Percentiles rank a stretch among this genome's conserved stretches.
Evolutionary conservation across 2,329 filamentous ascomycete species (phyloP).

Genomic region (Xylariaceae sp.): DNA sequence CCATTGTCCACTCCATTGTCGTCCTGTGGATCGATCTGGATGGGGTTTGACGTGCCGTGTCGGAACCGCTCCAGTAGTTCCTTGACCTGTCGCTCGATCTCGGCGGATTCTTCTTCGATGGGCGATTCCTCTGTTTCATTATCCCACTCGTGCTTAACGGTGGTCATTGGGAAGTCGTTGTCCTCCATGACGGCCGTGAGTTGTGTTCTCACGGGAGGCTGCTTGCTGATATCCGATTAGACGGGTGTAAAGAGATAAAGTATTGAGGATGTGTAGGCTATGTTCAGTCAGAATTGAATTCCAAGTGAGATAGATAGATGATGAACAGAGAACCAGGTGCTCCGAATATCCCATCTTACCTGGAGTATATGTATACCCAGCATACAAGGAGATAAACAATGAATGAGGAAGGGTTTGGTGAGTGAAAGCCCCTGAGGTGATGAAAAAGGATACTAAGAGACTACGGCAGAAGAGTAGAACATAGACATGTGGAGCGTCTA

Average conservation of each 20-base stretch:
- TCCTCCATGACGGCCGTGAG: background rate
- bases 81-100: slow-evolving; percentile 6
- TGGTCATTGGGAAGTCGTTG: background rate
- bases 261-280: background rate
- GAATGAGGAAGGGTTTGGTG: background rate
- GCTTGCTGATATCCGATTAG: background rate
- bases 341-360: background rate
- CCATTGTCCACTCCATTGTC: background rate
- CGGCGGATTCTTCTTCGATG: background rate
- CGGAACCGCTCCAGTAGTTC: background rate
- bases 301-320: background rate
- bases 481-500: background rate
- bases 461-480: background rate
- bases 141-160: background rate
- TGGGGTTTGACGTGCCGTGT: background rate
- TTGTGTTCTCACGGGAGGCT: background rate
- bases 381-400: background rate
- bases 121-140: slow-evolving; percentile 4
- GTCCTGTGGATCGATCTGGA: background rate
- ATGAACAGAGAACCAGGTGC: background rate
- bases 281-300: background rate
- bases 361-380: background rate
- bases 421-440: background rate
- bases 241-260: background rate
- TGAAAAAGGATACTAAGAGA: background rate